Conservation (phyloP, 495 filamentous ascomycete species). For the Penicillium nucicola region DNA sequence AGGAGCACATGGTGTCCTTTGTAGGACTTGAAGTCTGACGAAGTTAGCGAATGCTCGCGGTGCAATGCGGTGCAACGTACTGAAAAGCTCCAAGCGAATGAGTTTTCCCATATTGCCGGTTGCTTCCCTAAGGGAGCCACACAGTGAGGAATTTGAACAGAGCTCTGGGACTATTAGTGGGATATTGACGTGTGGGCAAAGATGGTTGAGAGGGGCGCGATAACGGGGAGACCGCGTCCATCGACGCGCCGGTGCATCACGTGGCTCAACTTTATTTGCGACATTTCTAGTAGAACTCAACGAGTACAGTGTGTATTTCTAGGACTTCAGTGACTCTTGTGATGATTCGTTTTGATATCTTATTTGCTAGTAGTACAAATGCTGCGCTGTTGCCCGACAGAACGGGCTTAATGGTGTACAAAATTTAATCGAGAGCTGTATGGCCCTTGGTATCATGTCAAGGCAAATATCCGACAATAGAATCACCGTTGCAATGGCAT, state of each 20-base stretch:
- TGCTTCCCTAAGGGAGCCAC: slow-evolving; percentile 31
- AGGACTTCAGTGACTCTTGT: too few relatives aligned
- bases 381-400: neutral
- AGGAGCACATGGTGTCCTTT: slow-evolving; percentile 90
- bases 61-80: slow-evolving; percentile 46
- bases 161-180: slow-evolving; percentile 4
- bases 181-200: slow-evolving; percentile 6
- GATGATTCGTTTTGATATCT: neutral
- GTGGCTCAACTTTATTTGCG: slow-evolving; percentile 6
- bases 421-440: neutral
- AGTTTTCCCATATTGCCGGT: slow-evolving; percentile 75
- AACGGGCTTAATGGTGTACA: slow-evolving; percentile 3
- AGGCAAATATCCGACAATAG: neutral
- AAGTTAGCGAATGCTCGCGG: slow-evolving; percentile 25
- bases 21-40: slow-evolving; percentile 96
- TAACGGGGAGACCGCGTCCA: slow-evolving; percentile 22
- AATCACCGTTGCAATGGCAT: neutral
- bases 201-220: slow-evolving; percentile 25
- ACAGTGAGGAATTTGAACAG: slow-evolving; percentile 13
- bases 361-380: neutral
- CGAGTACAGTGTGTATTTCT: too few relatives aligned
- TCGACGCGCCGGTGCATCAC: slow-evolving; percentile 23
- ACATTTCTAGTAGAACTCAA: neutral
- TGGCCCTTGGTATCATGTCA: neutral
- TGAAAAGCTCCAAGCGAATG: slow-evolving; percentile 89